Percentiles rank a stretch among this genome's conserved stretches.
Evolutionary conservation across 805 yeast species (phyloP).

Genomic region (Pichia sporocuriosa): DNA sequence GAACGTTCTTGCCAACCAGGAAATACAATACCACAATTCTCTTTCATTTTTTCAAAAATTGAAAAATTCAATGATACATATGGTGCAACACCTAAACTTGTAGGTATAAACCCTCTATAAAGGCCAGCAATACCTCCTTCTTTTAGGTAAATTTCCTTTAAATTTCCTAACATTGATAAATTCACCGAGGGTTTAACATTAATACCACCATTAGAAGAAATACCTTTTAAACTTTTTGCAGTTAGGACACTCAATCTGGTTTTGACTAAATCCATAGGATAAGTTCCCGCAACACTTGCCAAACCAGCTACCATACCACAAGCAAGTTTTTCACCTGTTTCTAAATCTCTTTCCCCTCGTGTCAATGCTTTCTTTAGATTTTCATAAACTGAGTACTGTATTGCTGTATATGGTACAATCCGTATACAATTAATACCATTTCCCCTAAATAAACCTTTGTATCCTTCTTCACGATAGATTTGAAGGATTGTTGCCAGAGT

Average conservation of each 20-base stretch:
- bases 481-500: conserved; percentile 65
- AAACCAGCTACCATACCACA: conserved; percentile 83
- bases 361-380: conserved; percentile 39
- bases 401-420: conserved; percentile 90
- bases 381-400: conserved; percentile 85
- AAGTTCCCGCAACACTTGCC: conserved; percentile 72
- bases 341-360: conserved; percentile 32
- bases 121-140: conserved; percentile 83
- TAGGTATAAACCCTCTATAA: conserved; percentile 84
- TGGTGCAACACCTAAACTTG: conserved; percentile 91
- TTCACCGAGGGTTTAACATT: conserved; percentile 39
- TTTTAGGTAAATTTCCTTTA: conserved; percentile 49
- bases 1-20: conserved; percentile 28
- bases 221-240: conserved; percentile 46
- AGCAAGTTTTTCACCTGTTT: conserved; percentile 52
- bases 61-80: conserved; percentile 92
- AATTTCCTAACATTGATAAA: conserved; percentile 62
- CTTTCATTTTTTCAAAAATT: conserved; percentile 76
- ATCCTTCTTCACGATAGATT: conserved; percentile 89
- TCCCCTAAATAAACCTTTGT: conserved; percentile 83
- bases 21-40: conserved; percentile 19
- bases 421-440: conserved; percentile 85
- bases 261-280: conserved; percentile 86
- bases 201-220: conserved; percentile 22
- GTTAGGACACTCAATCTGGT: conserved; percentile 88